phyloP scores from a whole-genome alignment of 305 asterid genomes.

The Petunia hybrid region DNA sequence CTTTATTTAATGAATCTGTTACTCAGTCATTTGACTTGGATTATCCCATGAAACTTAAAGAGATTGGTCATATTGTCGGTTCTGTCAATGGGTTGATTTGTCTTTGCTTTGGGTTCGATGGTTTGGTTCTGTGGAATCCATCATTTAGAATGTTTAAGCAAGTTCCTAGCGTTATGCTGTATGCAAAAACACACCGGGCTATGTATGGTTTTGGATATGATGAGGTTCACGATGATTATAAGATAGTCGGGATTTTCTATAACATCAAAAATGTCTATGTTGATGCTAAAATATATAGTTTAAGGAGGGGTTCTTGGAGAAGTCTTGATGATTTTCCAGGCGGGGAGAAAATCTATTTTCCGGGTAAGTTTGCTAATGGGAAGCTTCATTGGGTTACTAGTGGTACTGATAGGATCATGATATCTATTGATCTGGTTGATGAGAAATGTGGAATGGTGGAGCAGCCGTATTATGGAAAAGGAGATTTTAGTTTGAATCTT shows the following conservation, averaged over 20 bases:
- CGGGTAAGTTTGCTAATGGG: not conserved
- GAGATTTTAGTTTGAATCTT: not conserved
- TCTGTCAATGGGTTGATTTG: not conserved
- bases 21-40: not conserved
- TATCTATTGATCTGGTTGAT: not conserved
- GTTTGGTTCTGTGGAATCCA: not conserved
- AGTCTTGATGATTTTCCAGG: not conserved
- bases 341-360: not conserved
- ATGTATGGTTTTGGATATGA: slow-evolving; percentile 16
- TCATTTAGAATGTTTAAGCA: not conserved
- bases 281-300: not conserved
- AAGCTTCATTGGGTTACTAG: slow-evolving; percentile 4
- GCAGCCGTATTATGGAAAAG: not conserved
- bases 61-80: not conserved
- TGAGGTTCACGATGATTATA: not conserved
- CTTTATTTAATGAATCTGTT: not conserved
- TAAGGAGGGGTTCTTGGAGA: slow-evolving; percentile 2
- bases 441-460: not conserved
- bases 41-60: not conserved
- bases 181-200: no score
- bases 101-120: not conserved
- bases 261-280: not conserved
- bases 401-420: not conserved
- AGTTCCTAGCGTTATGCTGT: no score
- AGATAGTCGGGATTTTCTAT: not conserved